Evolutionary conservation across 2,329 filamentous ascomycete species (phyloP).

Genomic region (Zopfia rhizophila): DNA sequence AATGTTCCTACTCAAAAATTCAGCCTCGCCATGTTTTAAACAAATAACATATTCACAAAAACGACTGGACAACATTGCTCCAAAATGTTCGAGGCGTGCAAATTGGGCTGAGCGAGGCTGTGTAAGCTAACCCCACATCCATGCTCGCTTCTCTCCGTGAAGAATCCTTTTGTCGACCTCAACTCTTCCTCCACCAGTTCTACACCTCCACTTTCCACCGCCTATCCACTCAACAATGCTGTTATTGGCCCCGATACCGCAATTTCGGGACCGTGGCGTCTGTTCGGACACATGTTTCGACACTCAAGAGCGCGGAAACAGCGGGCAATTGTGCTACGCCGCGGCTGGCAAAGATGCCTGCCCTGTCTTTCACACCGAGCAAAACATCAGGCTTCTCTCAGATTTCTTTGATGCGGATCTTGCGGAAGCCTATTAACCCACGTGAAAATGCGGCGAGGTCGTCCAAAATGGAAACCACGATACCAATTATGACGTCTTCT

Average conservation of each 20-base stretch:
- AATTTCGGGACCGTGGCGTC: slow-evolving; percentile 20
- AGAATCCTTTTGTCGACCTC: slow-evolving; percentile 25
- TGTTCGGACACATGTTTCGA: slow-evolving; percentile 22
- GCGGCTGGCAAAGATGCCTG: slow-evolving; percentile 37
- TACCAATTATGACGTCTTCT: neutral
- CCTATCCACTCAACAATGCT: slow-evolving; percentile 14
- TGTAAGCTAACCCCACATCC: slow-evolving; percentile 24
- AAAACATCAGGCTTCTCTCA: slow-evolving; percentile 22
- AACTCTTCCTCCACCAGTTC: slow-evolving; percentile 23
- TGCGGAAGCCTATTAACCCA: slow-evolving; percentile 1
- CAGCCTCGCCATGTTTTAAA: slow-evolving; percentile 42
- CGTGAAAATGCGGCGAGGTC: neutral
- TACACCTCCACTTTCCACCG: slow-evolving; percentile 20
- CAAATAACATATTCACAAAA: slow-evolving; percentile 18
- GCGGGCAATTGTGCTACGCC: slow-evolving; percentile 34
- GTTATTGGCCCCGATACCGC: slow-evolving; percentile 13
- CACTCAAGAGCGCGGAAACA: slow-evolving; percentile 29
- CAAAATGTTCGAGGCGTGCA: slow-evolving; percentile 14
- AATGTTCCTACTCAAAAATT: slow-evolving; percentile 23
- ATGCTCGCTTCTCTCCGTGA: slow-evolving; percentile 22
- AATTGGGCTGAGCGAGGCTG: slow-evolving; percentile 24
- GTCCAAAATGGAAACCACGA: neutral
- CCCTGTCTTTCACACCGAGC: slow-evolving; percentile 30
- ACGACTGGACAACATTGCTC: slow-evolving; percentile 44
- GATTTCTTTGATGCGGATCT: slow-evolving; percentile 19